These are phyloP conservation scores for Apiotrichum siamense DNA, from an alignment of 1,284 basidiomycete species.

Conservation along the genomic window DNA sequence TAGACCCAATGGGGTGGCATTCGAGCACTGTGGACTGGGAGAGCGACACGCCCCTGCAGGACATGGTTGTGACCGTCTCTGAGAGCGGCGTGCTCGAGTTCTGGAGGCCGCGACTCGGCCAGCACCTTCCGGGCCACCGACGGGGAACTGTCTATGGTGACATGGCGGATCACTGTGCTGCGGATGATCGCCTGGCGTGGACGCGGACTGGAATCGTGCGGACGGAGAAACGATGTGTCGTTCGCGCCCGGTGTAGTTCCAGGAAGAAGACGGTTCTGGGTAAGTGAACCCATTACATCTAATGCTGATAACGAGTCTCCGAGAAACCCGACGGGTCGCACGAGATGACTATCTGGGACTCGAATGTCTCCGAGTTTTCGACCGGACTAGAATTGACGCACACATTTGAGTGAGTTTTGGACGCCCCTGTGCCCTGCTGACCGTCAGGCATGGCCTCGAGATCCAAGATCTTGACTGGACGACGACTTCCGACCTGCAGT, in stretches of 20 bases:
- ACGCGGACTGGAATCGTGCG: constrained; percentile 60
- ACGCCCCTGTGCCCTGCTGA: background rate
- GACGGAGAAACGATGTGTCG: constrained; percentile 61
- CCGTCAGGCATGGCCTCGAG: constrained; percentile 48
- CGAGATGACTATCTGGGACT: constrained; percentile 90
- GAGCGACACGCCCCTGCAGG: constrained; percentile 50
- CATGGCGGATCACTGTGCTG: background rate
- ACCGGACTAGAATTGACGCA: constrained; percentile 72
- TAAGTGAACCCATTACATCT: background rate
- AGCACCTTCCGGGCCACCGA: constrained; percentile 21
- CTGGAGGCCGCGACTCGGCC: constrained; percentile 61
- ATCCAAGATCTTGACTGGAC: constrained; percentile 84
- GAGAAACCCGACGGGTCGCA: constrained; percentile 49
- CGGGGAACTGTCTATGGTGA: constrained; percentile 5
- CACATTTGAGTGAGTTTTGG: constrained; percentile 54
- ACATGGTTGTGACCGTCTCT: constrained; percentile 70
- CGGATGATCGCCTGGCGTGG: constrained; percentile 25
- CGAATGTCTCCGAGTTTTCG: constrained; percentile 85
- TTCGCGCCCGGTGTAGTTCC: constrained; percentile 72
- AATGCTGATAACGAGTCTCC: constrained; percentile 38
- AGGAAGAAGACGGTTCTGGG: constrained; percentile 79
- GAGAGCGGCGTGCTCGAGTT: constrained; percentile 68
- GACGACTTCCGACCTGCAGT: constrained; percentile 79
- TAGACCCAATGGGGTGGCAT: constrained; percentile 85
- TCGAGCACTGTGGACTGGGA: constrained; percentile 49